These are phyloP conservation scores for Corymbia maculata DNA, from an alignment of 345 rosid species.

Conservation along the genomic window DNA sequence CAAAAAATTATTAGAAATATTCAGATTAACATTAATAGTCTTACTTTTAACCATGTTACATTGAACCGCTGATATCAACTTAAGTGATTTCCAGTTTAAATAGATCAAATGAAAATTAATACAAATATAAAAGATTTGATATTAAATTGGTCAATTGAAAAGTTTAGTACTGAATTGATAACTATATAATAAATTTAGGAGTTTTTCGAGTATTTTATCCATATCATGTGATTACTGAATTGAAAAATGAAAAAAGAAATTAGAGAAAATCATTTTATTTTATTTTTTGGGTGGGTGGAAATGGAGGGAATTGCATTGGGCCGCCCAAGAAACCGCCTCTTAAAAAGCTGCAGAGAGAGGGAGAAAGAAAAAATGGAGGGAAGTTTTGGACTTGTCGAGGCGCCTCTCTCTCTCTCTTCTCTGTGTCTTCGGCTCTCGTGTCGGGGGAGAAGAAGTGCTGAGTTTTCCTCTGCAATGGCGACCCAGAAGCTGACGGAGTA, in stretches of 20 bases:
- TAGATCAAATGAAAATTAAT: too few relatives aligned
- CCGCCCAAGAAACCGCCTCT: background rate
- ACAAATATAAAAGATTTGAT: too few relatives aligned
- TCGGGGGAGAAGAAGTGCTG: background rate
- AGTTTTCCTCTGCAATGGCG: background rate
- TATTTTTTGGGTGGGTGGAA: background rate
- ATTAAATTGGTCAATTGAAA: too few relatives aligned
- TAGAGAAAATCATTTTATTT: background rate
- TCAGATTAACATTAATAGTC: too few relatives aligned
- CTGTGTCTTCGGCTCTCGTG: background rate
- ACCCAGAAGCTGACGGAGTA: constrained; percentile 47
- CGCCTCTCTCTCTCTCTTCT: background rate
- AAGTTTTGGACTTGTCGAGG: background rate
- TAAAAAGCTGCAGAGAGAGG: background rate
- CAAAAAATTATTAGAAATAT: too few relatives aligned
- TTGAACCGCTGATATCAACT: too few relatives aligned
- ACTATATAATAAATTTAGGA: too few relatives aligned
- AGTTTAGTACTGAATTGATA: too few relatives aligned
- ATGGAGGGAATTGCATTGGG: background rate
- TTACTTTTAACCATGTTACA: too few relatives aligned
- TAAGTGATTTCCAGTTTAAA: too few relatives aligned
- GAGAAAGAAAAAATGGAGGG: background rate
- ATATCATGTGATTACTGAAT: background rate
- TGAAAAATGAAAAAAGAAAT: background rate
- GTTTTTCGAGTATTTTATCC: too few relatives aligned